phyloP scores from a whole-genome alignment of 768 basidiomycete species.

The Pisolithus microcarpus region DNA sequence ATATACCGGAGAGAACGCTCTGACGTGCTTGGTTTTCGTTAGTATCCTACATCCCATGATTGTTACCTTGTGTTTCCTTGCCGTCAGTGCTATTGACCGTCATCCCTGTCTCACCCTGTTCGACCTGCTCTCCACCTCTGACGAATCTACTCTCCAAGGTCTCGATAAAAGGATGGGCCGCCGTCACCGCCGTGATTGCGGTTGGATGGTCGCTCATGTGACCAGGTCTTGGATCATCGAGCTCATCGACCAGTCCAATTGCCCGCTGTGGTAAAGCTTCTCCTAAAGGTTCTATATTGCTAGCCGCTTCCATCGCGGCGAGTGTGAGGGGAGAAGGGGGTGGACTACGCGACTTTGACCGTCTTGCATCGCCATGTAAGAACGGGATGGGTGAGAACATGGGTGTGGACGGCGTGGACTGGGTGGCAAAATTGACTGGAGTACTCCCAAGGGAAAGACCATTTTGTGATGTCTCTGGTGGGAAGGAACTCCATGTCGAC shows the following conservation, averaged over 20 bases:
- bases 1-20: neutral
- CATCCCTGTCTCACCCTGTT: constrained; percentile 33
- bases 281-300: constrained; percentile 31
- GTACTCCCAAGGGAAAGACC: constrained; percentile 25
- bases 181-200: constrained; percentile 60
- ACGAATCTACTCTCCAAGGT: constrained; percentile 62
- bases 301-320: constrained; percentile 27
- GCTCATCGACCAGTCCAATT: constrained; percentile 75
- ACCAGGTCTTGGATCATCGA: constrained; percentile 78
- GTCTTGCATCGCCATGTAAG: constrained; percentile 74
- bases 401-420: constrained; percentile 65
- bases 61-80: constrained; percentile 37
- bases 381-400: constrained; percentile 86
- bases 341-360: constrained; percentile 73
- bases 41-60: constrained; percentile 1
- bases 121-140: constrained; percentile 33
- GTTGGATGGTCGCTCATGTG: constrained; percentile 79
- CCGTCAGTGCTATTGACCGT: constrained; percentile 35
- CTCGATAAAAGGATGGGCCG: constrained; percentile 41
- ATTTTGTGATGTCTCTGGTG: constrained; percentile 33
- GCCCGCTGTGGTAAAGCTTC: constrained; percentile 37
- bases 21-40: too few species aligned
- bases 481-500: constrained; percentile 69
- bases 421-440: constrained; percentile 38
- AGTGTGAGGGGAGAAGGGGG: constrained; percentile 68